phyloP scores from a whole-genome alignment of 352 stramenopile species.

The Pythium aristosporum region DNA sequence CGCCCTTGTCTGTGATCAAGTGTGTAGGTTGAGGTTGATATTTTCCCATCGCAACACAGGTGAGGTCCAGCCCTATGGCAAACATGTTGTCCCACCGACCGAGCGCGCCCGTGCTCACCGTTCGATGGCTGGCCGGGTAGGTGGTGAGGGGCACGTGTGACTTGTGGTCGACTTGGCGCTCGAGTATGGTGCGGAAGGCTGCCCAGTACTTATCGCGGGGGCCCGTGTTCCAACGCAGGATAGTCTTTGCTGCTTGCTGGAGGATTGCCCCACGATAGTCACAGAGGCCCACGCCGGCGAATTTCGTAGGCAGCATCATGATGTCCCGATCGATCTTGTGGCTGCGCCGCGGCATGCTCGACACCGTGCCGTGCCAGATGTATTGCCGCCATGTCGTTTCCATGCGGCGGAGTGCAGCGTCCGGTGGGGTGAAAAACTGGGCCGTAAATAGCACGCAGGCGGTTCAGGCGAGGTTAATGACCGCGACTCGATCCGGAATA shows the following conservation, averaged over 20 bases:
- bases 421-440: conserved; percentile 5
- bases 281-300: neutral
- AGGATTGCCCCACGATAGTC: conserved; percentile 12
- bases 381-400: conserved; percentile 4
- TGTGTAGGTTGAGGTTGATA: too few species aligned
- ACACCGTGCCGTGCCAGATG: conserved; percentile 13
- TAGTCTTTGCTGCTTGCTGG: neutral
- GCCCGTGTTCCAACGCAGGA: conserved; percentile 1
- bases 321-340: conserved; percentile 6
- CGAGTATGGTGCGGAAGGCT: neutral
- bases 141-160: too few species aligned
- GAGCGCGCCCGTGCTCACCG: neutral
- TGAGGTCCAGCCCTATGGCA: too few species aligned
- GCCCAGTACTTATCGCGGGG: conserved; percentile 19
- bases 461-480: conserved; percentile 2
- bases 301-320: neutral
- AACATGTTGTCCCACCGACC: too few species aligned
- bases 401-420: neutral
- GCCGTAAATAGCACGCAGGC: conserved; percentile 16
- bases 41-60: too few species aligned
- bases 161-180: too few species aligned
- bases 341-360: neutral
- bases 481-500: neutral
- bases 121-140: neutral
- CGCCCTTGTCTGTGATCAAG: neutral